Conservation (phyloP, 306 rosid genomes). For the Quercus agrifolia region DNA sequence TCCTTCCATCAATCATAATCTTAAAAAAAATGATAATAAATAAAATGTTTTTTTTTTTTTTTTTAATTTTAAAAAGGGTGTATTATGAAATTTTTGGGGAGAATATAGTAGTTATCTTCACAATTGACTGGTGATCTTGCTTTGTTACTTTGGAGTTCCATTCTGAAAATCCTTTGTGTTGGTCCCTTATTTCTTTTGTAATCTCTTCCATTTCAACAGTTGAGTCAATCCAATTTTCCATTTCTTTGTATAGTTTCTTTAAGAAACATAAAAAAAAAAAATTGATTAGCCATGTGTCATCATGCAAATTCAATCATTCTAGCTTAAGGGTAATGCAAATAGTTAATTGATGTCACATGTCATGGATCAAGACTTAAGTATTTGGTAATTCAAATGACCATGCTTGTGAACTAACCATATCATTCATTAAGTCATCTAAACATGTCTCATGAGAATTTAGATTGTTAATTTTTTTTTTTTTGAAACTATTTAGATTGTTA, state of each 20-base stretch:
- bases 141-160: slow-evolving; percentile 51
- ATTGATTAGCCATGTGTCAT: too few relatives aligned
- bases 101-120: slow-evolving; percentile 35
- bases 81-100: neutral
- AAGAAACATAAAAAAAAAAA: too few relatives aligned
- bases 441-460: too few relatives aligned
- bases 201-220: slow-evolving; percentile 30
- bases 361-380: too few relatives aligned
- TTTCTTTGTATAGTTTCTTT: slow-evolving; percentile 48
- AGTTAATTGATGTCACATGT: too few relatives aligned
- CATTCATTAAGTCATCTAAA: too few relatives aligned
- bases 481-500: too few relatives aligned
- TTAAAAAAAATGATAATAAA: neutral
- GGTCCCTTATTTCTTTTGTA: slow-evolving; percentile 34
- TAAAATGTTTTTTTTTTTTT: neutral
- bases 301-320: too few relatives aligned
- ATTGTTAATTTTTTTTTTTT: too few relatives aligned
- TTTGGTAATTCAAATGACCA: too few relatives aligned
- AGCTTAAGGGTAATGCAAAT: too few relatives aligned
- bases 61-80: neutral
- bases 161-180: slow-evolving; percentile 49
- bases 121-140: slow-evolving; percentile 61
- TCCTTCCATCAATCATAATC: slow-evolving; percentile 61
- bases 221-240: slow-evolving; percentile 49
- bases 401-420: too few relatives aligned